Evolutionary conservation across 2,329 filamentous ascomycete species (phyloP), one percentile per base, ranked within the genome.

Genomic region (Colletotrichum liaoningense): DNA sequence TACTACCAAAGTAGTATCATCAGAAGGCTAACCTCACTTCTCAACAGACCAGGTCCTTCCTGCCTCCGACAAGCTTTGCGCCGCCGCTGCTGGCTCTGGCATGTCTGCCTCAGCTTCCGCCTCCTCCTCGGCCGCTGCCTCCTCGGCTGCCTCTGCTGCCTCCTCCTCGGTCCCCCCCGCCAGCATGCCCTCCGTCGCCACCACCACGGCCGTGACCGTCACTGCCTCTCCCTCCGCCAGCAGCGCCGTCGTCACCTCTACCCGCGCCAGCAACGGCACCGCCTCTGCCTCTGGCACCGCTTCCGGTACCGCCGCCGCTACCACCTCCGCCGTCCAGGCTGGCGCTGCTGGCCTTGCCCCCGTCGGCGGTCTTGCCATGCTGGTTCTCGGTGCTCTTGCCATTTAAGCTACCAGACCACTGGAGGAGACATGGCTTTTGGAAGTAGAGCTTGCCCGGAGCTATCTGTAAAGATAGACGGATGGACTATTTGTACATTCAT

Each of bases 21-120:
- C 4, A 38, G 16, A 14, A n/a, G 42, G 12, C 62, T 72, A 56
- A 74, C 63, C n/a, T n/a, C 26, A 72, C 66, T 16, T n/a, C n/a
- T 14, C 12, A 30, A 4, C 63, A 86, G 84, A 78, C 77, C 75
- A 84, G 75, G 83, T 85, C 57, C 78, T 84, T 59, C 83, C 84
- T 70, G 83, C 83, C 55, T 79, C 80, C 28, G 69, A 80, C 76
- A 77, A 77, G 68, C 80, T 84, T 75, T 84, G 83, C 80, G 67
- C 63, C n/a, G 71, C 63, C 60, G 72, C 76, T 52, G 35, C 54
- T n/a, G 65, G 60, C 46, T 64, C 19, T 46, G 59, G 57, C 42
- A 49, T 49, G 22, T n/a, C 64, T 35, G 42, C 65, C 73, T 52
- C 57, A 19, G 57, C 46, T 28, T n/a, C 64, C 49, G 38, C 65